A percentile compares a stretch with the other conserved stretches of the same genome.
Evolutionary conservation across 2,329 filamentous ascomycete genomes (phyloP).

Genomic region (Sclerotinia borealis): DNA sequence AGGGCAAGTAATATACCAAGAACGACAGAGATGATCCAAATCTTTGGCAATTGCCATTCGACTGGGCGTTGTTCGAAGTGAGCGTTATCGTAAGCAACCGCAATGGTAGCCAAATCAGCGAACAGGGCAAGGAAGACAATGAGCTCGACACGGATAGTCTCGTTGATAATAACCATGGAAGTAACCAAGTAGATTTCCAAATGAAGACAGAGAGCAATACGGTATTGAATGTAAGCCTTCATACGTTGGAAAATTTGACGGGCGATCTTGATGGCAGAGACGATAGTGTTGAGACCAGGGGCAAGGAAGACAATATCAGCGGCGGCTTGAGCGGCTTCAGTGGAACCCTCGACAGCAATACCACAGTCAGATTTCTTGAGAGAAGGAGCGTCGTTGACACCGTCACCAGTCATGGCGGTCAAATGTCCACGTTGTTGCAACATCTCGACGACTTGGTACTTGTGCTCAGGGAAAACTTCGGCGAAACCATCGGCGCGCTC

Average conservation of each 20-base stretch:
- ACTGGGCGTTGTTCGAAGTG: conserved; percentile 69
- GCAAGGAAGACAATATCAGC: conserved; percentile 93
- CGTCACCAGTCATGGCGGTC: conserved; percentile 93
- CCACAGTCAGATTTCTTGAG: conserved; percentile 92
- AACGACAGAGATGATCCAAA: conserved; percentile 68
- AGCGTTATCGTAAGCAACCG: conserved; percentile 73
- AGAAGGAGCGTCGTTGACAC: conserved; percentile 89
- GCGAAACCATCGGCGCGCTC: conserved; percentile 92
- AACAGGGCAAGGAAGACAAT: conserved; percentile 77
- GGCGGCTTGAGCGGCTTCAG: conserved; percentile 83
- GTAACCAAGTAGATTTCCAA: conserved; percentile 76
- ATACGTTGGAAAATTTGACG: conserved; percentile 96
- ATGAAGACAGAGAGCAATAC: conserved; percentile 87
- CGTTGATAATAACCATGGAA: conserved; percentile 75
- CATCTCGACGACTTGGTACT: conserved; percentile 92
- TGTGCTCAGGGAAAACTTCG: conserved; percentile 92
- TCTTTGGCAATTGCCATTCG: conserved; percentile 77
- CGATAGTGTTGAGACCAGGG: conserved; percentile 84
- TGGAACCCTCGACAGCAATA: conserved; percentile 89
- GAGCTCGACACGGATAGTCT: conserved; percentile 65
- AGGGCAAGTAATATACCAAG: conserved; percentile 62
- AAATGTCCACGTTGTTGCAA: conserved; percentile 90
- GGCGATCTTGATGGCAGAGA: conserved; percentile 86
- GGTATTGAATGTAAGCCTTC: conserved; percentile 94
- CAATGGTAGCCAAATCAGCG: conserved; percentile 73